phyloP scores from a whole-genome alignment of 2,329 filamentous ascomycete species.

The Neocatenulostroma microsporum region DNA sequence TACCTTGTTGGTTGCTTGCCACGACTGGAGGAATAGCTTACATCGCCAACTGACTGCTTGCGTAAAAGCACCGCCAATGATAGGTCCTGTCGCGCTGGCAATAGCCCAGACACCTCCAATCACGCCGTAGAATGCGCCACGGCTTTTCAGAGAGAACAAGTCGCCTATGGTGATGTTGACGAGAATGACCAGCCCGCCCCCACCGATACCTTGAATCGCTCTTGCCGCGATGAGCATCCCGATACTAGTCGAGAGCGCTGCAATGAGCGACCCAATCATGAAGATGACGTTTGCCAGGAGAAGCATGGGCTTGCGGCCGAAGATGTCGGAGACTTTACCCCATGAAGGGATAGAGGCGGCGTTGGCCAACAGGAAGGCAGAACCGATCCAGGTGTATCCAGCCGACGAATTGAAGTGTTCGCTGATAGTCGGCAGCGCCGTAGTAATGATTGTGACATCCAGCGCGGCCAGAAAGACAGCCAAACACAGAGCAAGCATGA shows the following conservation, averaged over 20 bases:
- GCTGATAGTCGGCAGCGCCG: slow-evolving; percentile 53
- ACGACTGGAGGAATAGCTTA: slow-evolving; percentile 40
- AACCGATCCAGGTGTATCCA: slow-evolving; percentile 49
- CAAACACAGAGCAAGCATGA: slow-evolving; percentile 44
- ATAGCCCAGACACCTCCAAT: slow-evolving; percentile 61
- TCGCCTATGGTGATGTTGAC: slow-evolving; percentile 58
- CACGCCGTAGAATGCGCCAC: slow-evolving; percentile 56
- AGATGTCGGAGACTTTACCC: slow-evolving; percentile 60
- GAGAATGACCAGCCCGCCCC: slow-evolving; percentile 56
- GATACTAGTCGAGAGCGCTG: slow-evolving; percentile 50
- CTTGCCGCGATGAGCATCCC: slow-evolving; percentile 56
- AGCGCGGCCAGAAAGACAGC: slow-evolving; percentile 54
- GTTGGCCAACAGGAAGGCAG: slow-evolving; percentile 44
- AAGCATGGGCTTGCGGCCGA: slow-evolving; percentile 56
- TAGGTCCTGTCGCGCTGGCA: slow-evolving; percentile 57
- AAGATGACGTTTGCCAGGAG: slow-evolving; percentile 55
- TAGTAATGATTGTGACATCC: slow-evolving; percentile 57
- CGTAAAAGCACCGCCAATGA: slow-evolving; percentile 61
- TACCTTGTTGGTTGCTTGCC: neutral
- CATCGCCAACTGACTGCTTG: slow-evolving; percentile 57
- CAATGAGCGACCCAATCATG: slow-evolving; percentile 55
- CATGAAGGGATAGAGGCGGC: slow-evolving; percentile 49
- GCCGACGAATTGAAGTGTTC: slow-evolving; percentile 44
- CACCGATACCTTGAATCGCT: slow-evolving; percentile 56
- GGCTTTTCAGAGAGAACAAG: slow-evolving; percentile 50